Evolutionary conservation across 2,329 filamentous ascomycete species (phyloP), one percentile per base, ranked within the genome.

Genomic region (Phaeosphaeria sp.): DNA sequence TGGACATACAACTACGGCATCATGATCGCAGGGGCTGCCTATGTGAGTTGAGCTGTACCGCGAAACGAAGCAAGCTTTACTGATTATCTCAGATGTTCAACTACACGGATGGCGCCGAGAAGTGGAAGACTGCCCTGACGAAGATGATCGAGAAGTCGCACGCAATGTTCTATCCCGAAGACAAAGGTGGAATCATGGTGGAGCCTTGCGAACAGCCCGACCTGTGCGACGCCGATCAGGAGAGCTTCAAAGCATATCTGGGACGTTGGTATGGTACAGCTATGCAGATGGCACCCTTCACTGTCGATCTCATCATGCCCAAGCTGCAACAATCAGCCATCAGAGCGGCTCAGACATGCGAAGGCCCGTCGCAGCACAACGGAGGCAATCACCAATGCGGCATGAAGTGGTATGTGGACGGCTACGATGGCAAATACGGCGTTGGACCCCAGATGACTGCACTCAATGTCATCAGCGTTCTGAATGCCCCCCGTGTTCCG

Each of bases 381-480:
- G 52, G 67, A 69, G 56, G 69, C 72, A 49, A 50, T 20, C 68
- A 68, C 42, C 63, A 65, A 33, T 83, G 81, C 65, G 81, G 81
- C 3, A 78, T 75, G 36, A 71, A 74, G 17, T 83, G 81, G 81
- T 76, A 68, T 51, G 73, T 68, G 18, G 59, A 68, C 6, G 68
- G 61, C 1, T 81, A 78, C 62, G 84, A 86, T 65, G 78, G 80
- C 3, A 74, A 73, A 1, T 69, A 72, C 11, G 84, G 85, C 7
- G 84, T 86, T 1, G 84, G 84, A 2, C 82, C 87, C 69, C 82
- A 86, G 73, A 85, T 87, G 83, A 81, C 80, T 49, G 84, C 83
- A 0, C 76, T 88, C 6, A 83, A 83, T 48, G 79, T 83, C 48
- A 80, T 87, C 51, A 73, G 79, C 55, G 79, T 78, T 36, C 73